Base-by-base conservation (phyloP, 2,329 filamentous ascomycete species). In the Trichoderma harzianum region DNA sequence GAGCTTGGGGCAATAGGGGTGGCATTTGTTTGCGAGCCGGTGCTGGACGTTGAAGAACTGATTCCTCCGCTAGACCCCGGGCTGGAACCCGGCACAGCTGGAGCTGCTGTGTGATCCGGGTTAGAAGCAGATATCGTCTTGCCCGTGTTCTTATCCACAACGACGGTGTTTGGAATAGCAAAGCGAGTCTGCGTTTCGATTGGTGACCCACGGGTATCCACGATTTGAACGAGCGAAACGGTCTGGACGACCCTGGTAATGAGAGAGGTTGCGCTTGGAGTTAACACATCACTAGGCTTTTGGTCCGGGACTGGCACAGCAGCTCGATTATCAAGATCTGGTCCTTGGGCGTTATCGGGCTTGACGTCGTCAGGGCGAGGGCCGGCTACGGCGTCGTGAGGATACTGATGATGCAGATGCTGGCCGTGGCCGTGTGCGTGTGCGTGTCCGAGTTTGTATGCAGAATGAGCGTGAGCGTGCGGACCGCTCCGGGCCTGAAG, bases 171-270 rank as follows among this genome's bases (percentile, higher is more conserved):
- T 47, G 83, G 78, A 60, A 80, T 74, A 53, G 81, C 79, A 74
- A 77, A 79, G 69, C 84, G 74, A 36, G 87, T 89, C 72, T 83
- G 79, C 26, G 84, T 77, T 66, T 82, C 78, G 60, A 87, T 76
- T 63, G 84, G 80, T 32, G 80, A 82, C 73, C 87, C 87, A 58
- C 78, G 77, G 60, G 80, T 79, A 78, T 89, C 86, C 73, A 88
- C 83, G 73, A 86, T 76, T 74, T 88, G 84, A 70, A 89, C 78
- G 77, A 89, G 81, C 30, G 86, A 87, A 74, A 89, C 79, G 75
- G 87, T 89, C 78, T 88, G 83, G 68, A 88, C 81, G 76, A 89
- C 81, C 72, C 81, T 79, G 16, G 82, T 85, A 76, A 86, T 79
- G 75, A 82, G 79, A 30, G 77, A 67, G 1, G 57, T 43, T 26